Percentiles rank a stretch among this genome's conserved stretches.
These are phyloP conservation scores for Tylopilus rubrobrunneus DNA, from an alignment of 768 basidiomycete species.

Conservation along the genomic window DNA sequence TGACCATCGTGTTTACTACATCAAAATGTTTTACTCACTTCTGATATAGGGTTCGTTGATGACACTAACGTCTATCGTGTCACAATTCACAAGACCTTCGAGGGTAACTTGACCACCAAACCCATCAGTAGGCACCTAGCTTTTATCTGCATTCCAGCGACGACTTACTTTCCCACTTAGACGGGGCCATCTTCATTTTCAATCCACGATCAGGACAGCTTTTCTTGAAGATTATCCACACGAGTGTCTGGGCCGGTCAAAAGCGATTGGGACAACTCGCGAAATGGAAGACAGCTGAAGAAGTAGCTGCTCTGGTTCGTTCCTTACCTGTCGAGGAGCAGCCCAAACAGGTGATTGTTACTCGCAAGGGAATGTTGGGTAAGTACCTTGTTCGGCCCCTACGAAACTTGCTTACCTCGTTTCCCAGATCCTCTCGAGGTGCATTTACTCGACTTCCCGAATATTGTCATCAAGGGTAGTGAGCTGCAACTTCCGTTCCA, in stretches of 20 bases:
- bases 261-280: slow-evolving; percentile 99
- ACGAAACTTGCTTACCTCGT: slow-evolving; percentile 4
- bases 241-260: slow-evolving; percentile 99
- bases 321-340: slow-evolving; percentile 99
- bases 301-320: slow-evolving; percentile 96
- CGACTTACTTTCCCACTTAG: slow-evolving; percentile 31
- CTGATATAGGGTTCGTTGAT: slow-evolving; percentile 88
- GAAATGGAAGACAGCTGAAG: slow-evolving; percentile 99
- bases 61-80: slow-evolving; percentile 99
- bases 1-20: slow-evolving; percentile 18
- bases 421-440: slow-evolving; percentile 86
- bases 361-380: slow-evolving; percentile 99
- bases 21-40: slow-evolving; percentile 3
- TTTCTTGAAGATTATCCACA: slow-evolving; percentile 99
- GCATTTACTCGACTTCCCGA: slow-evolving; percentile 98
- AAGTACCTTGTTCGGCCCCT: slow-evolving; percentile 17
- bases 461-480: slow-evolving; percentile 99
- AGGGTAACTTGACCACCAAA: slow-evolving; percentile 99
- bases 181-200: slow-evolving; percentile 98
- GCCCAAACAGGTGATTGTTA: slow-evolving; percentile 99
- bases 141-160: background rate
- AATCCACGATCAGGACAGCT: slow-evolving; percentile 98
- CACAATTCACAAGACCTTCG: slow-evolving; percentile 99
- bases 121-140: slow-evolving; percentile 71
- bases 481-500: slow-evolving; percentile 99